Base-by-base conservation (phyloP, 2,329 filamentous ascomycete genomes). In the Fusarium protoensiforme region DNA sequence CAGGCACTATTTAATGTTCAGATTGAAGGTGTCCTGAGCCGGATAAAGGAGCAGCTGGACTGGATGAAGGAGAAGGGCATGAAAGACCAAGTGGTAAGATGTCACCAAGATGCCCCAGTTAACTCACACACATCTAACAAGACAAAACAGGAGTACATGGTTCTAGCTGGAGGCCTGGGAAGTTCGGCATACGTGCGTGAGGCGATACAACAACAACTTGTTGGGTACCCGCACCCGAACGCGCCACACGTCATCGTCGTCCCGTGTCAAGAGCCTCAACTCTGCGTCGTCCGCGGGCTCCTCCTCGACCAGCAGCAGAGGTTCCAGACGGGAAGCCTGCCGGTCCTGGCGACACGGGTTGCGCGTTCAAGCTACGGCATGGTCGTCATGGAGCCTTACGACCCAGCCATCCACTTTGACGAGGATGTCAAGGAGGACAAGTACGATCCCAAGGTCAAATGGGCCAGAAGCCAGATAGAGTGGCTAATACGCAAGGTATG, bases 251-350 rank as follows among this genome's bases (percentile, higher is more conserved):
- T 84, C 31, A 78, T 81, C 36, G 83, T 87, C 18, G 69, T 86
- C 5, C 84, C 84, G 10, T 84, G 83, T 2, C 84, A 85, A 10
- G 87, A 89, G 53, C 87, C 88, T 0, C 87, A 89, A 63, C 84
- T 90, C 0, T 87, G 87, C 7, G 87, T 89, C 2, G 87, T 87
- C 46, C 87, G 87, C 68, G 87, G 88, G 0, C 78, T 89, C 3
- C 84, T 89, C 2, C 80, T 85, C 4, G 87, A 90, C 57, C 82
- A 87, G 13, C 80, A 88, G n/a, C 84, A 87, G 46, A 86, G 83
- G 56, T 80, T 87, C 39, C 80, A 84, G 6, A 81, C 83, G 1
- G 82, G 82, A 2, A 78, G 80, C 3, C 79, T 77, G 7, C 78
- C 86, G 0, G 85, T 88, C 1, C 80, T 89, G 10, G 80, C 82